Conservation (phyloP, 1,284 basidiomycete genomes). For the Ganoderma resinaceum region DNA sequence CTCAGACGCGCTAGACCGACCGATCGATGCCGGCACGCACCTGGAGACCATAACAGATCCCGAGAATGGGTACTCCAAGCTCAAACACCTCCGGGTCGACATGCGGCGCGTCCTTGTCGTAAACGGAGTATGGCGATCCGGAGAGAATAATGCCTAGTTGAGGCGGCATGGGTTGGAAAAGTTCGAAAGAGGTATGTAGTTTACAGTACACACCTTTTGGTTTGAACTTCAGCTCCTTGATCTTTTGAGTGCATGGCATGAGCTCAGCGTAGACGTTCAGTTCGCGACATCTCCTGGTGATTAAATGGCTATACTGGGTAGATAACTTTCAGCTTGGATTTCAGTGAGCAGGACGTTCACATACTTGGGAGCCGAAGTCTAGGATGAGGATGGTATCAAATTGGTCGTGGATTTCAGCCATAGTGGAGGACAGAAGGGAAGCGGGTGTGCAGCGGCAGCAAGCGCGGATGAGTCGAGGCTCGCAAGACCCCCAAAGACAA, state of each 20-base stretch:
- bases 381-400: slow-evolving; percentile 98
- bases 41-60: slow-evolving; percentile 99
- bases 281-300: slow-evolving; percentile 98
- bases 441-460: no score
- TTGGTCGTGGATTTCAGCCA: slow-evolving; percentile 91
- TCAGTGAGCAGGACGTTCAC: slow-evolving; percentile 21
- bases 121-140: slow-evolving; percentile 98
- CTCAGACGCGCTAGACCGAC: not conserved
- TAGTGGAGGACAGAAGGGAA: slow-evolving; percentile 36
- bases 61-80: slow-evolving; percentile 91
- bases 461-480: not conserved
- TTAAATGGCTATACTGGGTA: slow-evolving; percentile 96
- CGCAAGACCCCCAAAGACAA: slow-evolving; percentile 17
- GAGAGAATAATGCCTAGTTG: slow-evolving; percentile 92
- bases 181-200: not conserved
- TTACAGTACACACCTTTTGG: slow-evolving; percentile 81
- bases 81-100: slow-evolving; percentile 97
- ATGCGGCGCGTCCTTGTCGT: slow-evolving; percentile 91
- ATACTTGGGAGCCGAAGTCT: slow-evolving; percentile 97
- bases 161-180: not conserved
- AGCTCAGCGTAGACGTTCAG: slow-evolving; percentile 98
- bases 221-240: slow-evolving; percentile 91
- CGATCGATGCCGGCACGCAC: slow-evolving; percentile 46
- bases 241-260: slow-evolving; percentile 95
- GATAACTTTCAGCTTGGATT: slow-evolving; percentile 27